Conservation (phyloP, 768 basidiomycete genomes). For the Hebeloma cylindrosporum region DNA sequence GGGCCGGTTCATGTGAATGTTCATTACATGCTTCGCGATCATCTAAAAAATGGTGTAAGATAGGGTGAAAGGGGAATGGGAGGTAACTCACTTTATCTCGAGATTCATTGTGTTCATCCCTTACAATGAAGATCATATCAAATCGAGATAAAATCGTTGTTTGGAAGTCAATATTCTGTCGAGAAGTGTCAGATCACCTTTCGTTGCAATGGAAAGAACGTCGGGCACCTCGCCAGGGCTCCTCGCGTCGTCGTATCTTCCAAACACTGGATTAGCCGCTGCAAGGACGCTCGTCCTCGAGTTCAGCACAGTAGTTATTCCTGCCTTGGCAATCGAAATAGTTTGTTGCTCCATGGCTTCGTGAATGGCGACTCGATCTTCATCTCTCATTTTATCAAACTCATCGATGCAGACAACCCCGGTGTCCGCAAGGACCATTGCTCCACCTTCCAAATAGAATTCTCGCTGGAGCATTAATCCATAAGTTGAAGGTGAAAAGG, state of each 20-base stretch:
- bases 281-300: slow-evolving; percentile 94
- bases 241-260: slow-evolving; percentile 94
- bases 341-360: slow-evolving; percentile 99
- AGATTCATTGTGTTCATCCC: slow-evolving; percentile 94
- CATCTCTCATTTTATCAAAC: slow-evolving; percentile 99
- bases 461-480: slow-evolving; percentile 63
- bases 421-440: slow-evolving; percentile 98
- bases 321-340: slow-evolving; percentile 98
- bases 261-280: slow-evolving; percentile 97
- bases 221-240: slow-evolving; percentile 83
- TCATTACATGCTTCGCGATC: slow-evolving; percentile 98
- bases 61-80: neutral
- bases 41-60: slow-evolving; percentile 48
- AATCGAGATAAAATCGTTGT: slow-evolving; percentile 98
- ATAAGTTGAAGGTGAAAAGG: neutral
- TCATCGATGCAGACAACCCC: slow-evolving; percentile 99
- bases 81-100: slow-evolving; percentile 85
- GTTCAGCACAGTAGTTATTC: slow-evolving; percentile 96
- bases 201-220: neutral
- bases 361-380: slow-evolving; percentile 98
- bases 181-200: slow-evolving; percentile 3
- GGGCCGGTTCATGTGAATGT: slow-evolving; percentile 95
- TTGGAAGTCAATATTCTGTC: slow-evolving; percentile 92
- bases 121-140: slow-evolving; percentile 99
- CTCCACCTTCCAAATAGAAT: slow-evolving; percentile 98